Evolutionary conservation across 106 monocot species (phyloP).

Genomic region (Acorus calamus): DNA sequence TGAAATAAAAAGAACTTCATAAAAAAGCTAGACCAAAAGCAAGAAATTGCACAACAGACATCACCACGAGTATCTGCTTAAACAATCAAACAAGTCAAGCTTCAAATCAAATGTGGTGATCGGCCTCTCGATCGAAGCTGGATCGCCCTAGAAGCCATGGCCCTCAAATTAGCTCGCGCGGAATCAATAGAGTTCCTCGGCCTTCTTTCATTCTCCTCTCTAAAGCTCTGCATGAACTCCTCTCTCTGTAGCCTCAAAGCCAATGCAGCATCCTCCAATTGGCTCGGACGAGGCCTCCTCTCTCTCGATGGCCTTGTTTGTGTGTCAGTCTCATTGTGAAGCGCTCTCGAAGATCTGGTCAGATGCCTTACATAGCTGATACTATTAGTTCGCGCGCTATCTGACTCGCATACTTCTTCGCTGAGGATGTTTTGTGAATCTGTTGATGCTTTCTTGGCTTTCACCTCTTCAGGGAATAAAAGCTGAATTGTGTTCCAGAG

Average conservation of each 20-base stretch:
- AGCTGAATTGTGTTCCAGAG: slow-evolving; percentile 97
- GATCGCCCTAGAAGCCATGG: slow-evolving; percentile 49
- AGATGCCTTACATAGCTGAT: neutral
- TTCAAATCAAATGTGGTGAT: no score
- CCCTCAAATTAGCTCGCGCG: slow-evolving; percentile 57
- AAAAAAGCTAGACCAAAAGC: no score
- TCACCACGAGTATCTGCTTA: no score
- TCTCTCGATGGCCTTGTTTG: neutral
- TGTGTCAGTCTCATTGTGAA: no score
- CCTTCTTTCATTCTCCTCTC: slow-evolving; percentile 5
- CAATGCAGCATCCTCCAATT: slow-evolving; percentile 66
- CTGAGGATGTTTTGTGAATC: neutral
- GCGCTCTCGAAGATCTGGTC: no score
- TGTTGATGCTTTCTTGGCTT: slow-evolving; percentile 29
- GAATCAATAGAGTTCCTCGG: slow-evolving; percentile 9
- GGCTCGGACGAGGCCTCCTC: slow-evolving; percentile 18
- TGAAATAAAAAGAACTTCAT: no score
- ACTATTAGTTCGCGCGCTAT: neutral
- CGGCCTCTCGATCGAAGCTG: slow-evolving; percentile 33
- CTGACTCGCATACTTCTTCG: neutral
- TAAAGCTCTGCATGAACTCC: slow-evolving; percentile 49
- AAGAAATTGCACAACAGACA: no score
- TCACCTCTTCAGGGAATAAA: slow-evolving; percentile 68
- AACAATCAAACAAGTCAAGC: no score
- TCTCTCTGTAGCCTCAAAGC: slow-evolving; percentile 75